phyloP scores from a whole-genome alignment of 225 moss, liverwort and hornwort genomes.

The Anthoceros angustus region DNA sequence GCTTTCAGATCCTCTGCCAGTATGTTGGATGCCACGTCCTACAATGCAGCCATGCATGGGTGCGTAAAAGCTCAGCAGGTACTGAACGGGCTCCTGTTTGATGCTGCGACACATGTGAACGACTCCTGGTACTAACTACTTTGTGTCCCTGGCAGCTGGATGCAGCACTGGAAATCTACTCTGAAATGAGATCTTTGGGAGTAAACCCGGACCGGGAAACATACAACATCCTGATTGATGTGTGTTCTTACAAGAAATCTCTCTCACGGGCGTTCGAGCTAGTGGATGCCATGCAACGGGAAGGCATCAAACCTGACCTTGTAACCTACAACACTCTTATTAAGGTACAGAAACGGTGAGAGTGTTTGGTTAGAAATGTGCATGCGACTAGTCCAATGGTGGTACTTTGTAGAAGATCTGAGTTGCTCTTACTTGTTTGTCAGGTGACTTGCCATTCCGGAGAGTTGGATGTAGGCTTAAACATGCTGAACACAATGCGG shows the following conservation, averaged over 20 bases:
- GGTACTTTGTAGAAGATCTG: not conserved
- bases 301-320: slow-evolving; percentile 44
- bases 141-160: slow-evolving; percentile 35
- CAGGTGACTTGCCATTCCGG: slow-evolving; percentile 76
- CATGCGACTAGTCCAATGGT: not conserved
- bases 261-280: slow-evolving; percentile 58
- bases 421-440: not conserved
- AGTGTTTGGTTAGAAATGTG: not conserved
- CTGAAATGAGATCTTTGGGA: slow-evolving; percentile 48
- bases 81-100: not conserved
- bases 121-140: not conserved
- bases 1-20: slow-evolving; percentile 28
- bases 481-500: slow-evolving; percentile 62
- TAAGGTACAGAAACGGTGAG: slow-evolving; percentile 28
- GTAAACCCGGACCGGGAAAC: slow-evolving; percentile 66
- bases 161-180: slow-evolving; percentile 66
- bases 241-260: slow-evolving; percentile 47
- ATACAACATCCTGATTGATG: slow-evolving; percentile 87
- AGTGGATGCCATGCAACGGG: slow-evolving; percentile 62
- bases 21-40: slow-evolving; percentile 65
- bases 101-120: not conserved
- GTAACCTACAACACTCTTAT: slow-evolving; percentile 88
- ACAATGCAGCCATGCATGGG: slow-evolving; percentile 45
- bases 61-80: slow-evolving; percentile 33
- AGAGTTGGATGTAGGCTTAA: slow-evolving; percentile 49